phyloP scores from a whole-genome alignment of 768 basidiomycete species.

The Megacollybia marginata region DNA sequence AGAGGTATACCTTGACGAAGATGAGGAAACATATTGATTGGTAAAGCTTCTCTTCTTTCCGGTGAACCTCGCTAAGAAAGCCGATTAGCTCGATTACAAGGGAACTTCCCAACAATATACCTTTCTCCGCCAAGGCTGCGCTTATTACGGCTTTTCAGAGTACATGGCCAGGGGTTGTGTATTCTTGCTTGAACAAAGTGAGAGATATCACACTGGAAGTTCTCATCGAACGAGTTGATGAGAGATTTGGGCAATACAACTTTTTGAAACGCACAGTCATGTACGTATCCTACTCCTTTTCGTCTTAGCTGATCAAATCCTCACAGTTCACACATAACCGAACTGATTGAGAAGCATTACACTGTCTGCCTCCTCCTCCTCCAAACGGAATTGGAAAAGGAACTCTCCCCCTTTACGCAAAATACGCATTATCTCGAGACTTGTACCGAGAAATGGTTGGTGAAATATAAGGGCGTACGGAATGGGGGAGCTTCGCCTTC shows the following conservation, averaged over 20 bases:
- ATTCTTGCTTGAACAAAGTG: conserved; percentile 4
- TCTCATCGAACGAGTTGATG: conserved; percentile 6
- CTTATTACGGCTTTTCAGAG: conserved; percentile 17
- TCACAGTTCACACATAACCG: conserved; percentile 11
- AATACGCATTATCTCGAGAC: conserved; percentile 31
- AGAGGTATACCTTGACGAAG: conserved; percentile 21
- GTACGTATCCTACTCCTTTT: conserved; percentile 15
- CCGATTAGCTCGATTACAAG: conserved; percentile 6
- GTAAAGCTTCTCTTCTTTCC: conserved; percentile 15
- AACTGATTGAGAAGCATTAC: conserved; percentile 15
- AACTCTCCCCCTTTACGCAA: conserved; percentile 33
- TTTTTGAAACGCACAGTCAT: conserved; percentile 18
- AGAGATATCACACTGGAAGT: conserved; percentile 12
- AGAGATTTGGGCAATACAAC: conserved; percentile 29
- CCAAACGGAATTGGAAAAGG: conserved; percentile 22
- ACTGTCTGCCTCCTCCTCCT: conserved; percentile 16
- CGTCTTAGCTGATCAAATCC: not conserved
- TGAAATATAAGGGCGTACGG: conserved; percentile 27
- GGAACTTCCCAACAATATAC: conserved; percentile 23
- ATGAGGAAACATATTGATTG: conserved; percentile 23
- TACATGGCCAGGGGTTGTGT: conserved; percentile 13
- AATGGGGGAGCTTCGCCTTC: conserved; percentile 1
- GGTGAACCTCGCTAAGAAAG: not conserved
- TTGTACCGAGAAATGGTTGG: conserved; percentile 26
- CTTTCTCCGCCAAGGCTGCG: conserved; percentile 18